Percentiles rank a stretch among this genome's conserved stretches.
phyloP scores from a whole-genome alignment of 2,329 filamentous ascomycete genomes.

The Chaetomium strumarium region DNA sequence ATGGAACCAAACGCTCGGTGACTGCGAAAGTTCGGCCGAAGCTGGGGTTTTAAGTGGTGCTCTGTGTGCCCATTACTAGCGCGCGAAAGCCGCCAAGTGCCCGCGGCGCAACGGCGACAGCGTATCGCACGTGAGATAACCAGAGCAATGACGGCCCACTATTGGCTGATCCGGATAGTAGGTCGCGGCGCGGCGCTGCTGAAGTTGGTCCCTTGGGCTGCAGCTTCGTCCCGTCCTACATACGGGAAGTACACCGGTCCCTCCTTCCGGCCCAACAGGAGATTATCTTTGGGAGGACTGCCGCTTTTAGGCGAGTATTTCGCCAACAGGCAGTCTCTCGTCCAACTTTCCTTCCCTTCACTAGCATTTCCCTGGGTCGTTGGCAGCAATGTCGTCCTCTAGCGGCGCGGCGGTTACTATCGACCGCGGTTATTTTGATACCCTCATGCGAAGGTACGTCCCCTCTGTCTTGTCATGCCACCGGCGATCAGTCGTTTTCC shows the following conservation, averaged over 20 bases:
- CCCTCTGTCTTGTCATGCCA: not conserved
- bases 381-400: conserved; percentile 19
- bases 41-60: conserved; percentile 2
- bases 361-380: conserved; percentile 2
- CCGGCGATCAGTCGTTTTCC: not conserved
- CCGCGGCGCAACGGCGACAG: not conserved
- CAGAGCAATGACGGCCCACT: not conserved
- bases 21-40: not conserved
- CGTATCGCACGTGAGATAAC: conserved; percentile 3
- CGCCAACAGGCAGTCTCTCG: conserved; percentile 3
- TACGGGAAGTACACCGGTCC: too few species aligned
- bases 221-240: conserved; percentile 1
- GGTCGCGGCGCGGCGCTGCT: not conserved
- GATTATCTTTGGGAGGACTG: conserved; percentile 6
- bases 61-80: not conserved
- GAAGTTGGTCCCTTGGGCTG: conserved; percentile 1
- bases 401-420: conserved; percentile 43
- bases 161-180: not conserved
- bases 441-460: conserved; percentile 51
- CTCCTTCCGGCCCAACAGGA: conserved; percentile 2
- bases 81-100: not conserved
- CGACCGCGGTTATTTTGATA: conserved; percentile 55
- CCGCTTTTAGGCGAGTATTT: conserved; percentile 7
- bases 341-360: conserved; percentile 19
- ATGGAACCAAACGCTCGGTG: not conserved